A percentile compares a stretch with the other conserved stretches of the same genome.
Evolutionary conservation across 2,329 filamentous ascomycete genomes (phyloP).

Genomic region (Aspergillus neotritici): DNA sequence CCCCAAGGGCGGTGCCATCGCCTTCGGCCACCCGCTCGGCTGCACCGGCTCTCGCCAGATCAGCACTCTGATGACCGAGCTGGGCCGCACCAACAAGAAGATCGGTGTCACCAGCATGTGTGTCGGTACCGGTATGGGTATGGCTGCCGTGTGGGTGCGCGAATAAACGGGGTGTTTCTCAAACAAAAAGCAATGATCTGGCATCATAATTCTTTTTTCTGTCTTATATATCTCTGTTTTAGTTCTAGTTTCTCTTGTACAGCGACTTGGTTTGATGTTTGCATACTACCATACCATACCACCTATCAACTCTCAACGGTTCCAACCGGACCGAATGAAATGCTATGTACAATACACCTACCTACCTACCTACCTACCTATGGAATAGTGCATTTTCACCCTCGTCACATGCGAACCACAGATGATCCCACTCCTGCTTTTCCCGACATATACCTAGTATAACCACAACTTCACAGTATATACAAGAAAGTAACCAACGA

Average conservation of each 20-base stretch:
- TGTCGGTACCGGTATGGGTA: slow-evolving; percentile 93
- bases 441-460: too few species aligned
- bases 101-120: slow-evolving; percentile 95
- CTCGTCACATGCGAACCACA: too few species aligned
- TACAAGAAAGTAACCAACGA: too few species aligned
- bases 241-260: slow-evolving; percentile 12
- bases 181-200: slow-evolving; percentile 18
- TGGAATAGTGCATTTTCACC: too few species aligned
- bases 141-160: slow-evolving; percentile 93
- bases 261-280: slow-evolving; percentile 8
- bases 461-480: too few species aligned
- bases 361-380: too few species aligned
- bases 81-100: slow-evolving; percentile 76
- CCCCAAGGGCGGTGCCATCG: slow-evolving; percentile 93
- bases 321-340: too few species aligned
- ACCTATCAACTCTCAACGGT: not conserved
- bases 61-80: slow-evolving; percentile 82
- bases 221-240: slow-evolving; percentile 7
- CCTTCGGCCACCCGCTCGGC: slow-evolving; percentile 90
- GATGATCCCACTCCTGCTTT: too few species aligned
- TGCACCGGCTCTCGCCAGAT: slow-evolving; percentile 94
- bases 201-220: slow-evolving; percentile 14
- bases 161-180: slow-evolving; percentile 55
- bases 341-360: too few species aligned
- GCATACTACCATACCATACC: not conserved